Evolutionary conservation across 495 filamentous ascomycete genomes (phyloP).

Genomic region (Daldinia grandis): DNA sequence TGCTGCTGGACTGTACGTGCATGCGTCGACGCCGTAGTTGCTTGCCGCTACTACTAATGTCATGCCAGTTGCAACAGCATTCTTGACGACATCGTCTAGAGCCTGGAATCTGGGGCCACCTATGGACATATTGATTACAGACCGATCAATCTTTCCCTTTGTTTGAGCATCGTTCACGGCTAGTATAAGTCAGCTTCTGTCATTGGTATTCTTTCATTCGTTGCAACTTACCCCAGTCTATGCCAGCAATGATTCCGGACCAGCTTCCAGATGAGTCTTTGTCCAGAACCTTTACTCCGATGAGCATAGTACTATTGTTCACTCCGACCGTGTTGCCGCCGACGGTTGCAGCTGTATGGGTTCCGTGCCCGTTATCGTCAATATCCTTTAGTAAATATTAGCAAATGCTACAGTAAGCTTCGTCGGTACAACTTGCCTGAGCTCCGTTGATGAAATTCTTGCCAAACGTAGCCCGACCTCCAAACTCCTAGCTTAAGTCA

Average conservation of each 20-base stretch:
- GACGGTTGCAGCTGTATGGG: constrained; percentile 65
- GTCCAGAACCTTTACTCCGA: constrained; percentile 67
- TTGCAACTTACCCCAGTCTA: constrained; percentile 52
- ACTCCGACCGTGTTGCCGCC: constrained; percentile 63
- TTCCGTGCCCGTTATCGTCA: constrained; percentile 64
- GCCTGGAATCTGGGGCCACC: constrained; percentile 53
- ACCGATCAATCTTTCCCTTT: constrained; percentile 39
- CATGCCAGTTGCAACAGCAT: constrained; percentile 51
- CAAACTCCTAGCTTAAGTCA: constrained; percentile 53
- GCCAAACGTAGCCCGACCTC: constrained; percentile 57
- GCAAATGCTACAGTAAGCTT: neutral
- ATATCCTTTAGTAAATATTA: constrained; percentile 38
- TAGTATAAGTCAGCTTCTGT: neutral
- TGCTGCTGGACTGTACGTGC: constrained; percentile 54
- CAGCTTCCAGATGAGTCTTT: constrained; percentile 48
- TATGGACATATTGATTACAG: constrained; percentile 57
- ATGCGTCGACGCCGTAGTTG: constrained; percentile 48
- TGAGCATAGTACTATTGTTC: constrained; percentile 62
- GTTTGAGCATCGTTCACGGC: constrained; percentile 48
- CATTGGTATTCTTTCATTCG: too few species aligned
- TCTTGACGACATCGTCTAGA: constrained; percentile 48
- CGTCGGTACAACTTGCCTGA: constrained; percentile 4
- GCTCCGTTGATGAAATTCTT: constrained; percentile 54
- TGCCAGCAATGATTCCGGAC: constrained; percentile 58
- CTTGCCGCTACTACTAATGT: constrained; percentile 56